These are phyloP conservation scores for Penicillium angulare DNA, from an alignment of 495 filamentous ascomycete species.

Conservation along the genomic window DNA sequence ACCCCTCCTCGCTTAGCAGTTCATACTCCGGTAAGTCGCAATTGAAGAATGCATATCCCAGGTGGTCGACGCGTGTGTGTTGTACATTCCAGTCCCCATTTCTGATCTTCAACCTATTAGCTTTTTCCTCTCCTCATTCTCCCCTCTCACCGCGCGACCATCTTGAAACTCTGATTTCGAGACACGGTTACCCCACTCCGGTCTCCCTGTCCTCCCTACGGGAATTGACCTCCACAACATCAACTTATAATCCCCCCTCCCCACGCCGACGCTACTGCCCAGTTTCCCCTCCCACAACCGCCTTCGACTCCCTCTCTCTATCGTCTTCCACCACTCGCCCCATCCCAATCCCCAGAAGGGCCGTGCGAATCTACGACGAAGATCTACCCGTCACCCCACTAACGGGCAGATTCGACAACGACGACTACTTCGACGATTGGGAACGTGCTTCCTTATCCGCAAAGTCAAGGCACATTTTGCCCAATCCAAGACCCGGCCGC, in stretches of 20 bases:
- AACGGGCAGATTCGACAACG: constrained; percentile 42
- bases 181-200: constrained; percentile 47
- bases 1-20: constrained; percentile 36
- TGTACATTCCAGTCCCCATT: constrained; percentile 38
- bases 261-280: constrained; percentile 17
- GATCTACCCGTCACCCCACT: constrained; percentile 45
- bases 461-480: constrained; percentile 15
- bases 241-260: constrained; percentile 55
- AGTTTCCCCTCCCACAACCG: constrained; percentile 17
- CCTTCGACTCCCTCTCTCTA: constrained; percentile 27
- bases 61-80: constrained; percentile 33
- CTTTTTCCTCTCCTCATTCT: constrained; percentile 45
- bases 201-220: constrained; percentile 76
- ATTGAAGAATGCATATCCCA: constrained; percentile 13
- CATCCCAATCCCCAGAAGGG: constrained; percentile 40
- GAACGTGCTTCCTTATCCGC: constrained; percentile 28
- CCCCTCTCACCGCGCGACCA: constrained; percentile 60
- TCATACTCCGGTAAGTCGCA: constrained; percentile 26
- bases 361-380: constrained; percentile 26
- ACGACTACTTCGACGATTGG: constrained; percentile 38
- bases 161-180: constrained; percentile 63
- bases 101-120: constrained; percentile 43
- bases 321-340: constrained; percentile 39
- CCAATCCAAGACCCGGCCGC: constrained; percentile 8
- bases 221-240: constrained; percentile 64